Percentiles rank a stretch among this genome's conserved stretches.
Evolutionary conservation across 495 filamentous ascomycete genomes (phyloP).

Genomic region (Penicillium odoratum): DNA sequence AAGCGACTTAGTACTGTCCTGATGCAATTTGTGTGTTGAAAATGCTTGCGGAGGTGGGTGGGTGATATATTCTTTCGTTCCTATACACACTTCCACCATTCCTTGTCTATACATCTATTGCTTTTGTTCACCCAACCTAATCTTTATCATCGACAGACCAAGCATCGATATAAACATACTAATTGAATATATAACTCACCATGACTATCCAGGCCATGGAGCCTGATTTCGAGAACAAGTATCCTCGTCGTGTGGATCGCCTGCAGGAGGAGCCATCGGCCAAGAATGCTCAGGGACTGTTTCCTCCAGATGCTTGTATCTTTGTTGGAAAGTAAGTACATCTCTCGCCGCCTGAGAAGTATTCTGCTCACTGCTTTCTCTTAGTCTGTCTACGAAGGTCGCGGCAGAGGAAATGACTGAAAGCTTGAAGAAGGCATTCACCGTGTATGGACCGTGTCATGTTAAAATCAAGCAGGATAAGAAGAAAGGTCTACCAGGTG

Average conservation of each 20-base stretch:
- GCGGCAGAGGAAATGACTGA: conserved; percentile 10
- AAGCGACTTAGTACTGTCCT: conserved; percentile 4
- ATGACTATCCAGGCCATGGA: conserved; percentile 1
- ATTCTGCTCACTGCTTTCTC: neutral
- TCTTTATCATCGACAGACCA: neutral
- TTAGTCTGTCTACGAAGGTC: conserved; percentile 20
- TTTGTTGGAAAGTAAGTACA: conserved; percentile 29
- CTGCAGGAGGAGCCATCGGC: conserved; percentile 19
- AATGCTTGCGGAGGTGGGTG: neutral
- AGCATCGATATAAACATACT: neutral
- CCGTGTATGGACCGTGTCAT: conserved; percentile 17
- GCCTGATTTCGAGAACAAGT: conserved; percentile 10
- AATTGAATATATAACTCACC: neutral
- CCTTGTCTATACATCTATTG: neutral
- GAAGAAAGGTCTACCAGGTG: conserved; percentile 20
- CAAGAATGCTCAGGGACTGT: conserved; percentile 30
- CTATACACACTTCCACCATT: neutral
- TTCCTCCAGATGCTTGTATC: conserved; percentile 26
- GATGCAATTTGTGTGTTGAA: neutral
- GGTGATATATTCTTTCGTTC: neutral
- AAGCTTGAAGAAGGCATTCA: conserved; percentile 16
- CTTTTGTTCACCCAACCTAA: neutral
- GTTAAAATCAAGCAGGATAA: conserved; percentile 26
- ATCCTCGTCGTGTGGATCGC: conserved; percentile 23
- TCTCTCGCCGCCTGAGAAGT: no score